Conservation (phyloP, 768 basidiomycete genomes). For the Podaxis mareebaensis region DNA sequence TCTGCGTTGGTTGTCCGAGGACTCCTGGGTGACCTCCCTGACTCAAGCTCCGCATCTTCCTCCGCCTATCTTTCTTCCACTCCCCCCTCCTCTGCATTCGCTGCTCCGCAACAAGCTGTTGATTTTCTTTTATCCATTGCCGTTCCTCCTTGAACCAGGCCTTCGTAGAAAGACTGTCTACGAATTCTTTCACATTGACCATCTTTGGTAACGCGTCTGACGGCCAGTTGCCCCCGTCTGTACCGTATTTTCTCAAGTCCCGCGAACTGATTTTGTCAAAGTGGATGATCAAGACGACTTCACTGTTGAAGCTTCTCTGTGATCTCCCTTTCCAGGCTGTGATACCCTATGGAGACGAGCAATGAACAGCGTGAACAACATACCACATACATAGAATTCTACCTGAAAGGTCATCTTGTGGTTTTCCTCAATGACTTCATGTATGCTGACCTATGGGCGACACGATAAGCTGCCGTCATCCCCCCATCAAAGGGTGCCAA, state of each 20-base stretch:
- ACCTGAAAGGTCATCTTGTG: constrained; percentile 34
- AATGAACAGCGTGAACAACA: background rate
- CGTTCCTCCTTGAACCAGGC: constrained; percentile 21
- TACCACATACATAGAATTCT: constrained; percentile 16
- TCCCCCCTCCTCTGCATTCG: background rate
- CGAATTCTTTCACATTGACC: constrained; percentile 20
- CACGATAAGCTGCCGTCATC: background rate
- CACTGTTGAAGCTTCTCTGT: constrained; percentile 26
- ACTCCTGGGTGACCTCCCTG: background rate
- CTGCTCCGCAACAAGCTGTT: background rate
- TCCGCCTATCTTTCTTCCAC: constrained; percentile 10
- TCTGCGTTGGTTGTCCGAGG: constrained; percentile 1
- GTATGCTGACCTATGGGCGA: constrained; percentile 26
- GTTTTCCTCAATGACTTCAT: constrained; percentile 33
- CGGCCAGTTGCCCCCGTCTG: constrained; percentile 5
- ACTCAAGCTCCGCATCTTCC: background rate
- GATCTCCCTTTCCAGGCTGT: constrained; percentile 27
- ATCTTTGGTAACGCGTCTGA: constrained; percentile 17
- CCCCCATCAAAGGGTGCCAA: background rate
- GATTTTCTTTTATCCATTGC: constrained; percentile 17
- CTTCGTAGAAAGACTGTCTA: constrained; percentile 17
- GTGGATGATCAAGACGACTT: constrained; percentile 26
- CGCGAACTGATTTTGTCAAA: constrained; percentile 14
- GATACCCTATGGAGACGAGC: constrained; percentile 22
- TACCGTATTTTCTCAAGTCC: constrained; percentile 1